Base-by-base conservation (phyloP, 805 yeast genomes). In the Zygosaccharomyces bisporus region DNA sequence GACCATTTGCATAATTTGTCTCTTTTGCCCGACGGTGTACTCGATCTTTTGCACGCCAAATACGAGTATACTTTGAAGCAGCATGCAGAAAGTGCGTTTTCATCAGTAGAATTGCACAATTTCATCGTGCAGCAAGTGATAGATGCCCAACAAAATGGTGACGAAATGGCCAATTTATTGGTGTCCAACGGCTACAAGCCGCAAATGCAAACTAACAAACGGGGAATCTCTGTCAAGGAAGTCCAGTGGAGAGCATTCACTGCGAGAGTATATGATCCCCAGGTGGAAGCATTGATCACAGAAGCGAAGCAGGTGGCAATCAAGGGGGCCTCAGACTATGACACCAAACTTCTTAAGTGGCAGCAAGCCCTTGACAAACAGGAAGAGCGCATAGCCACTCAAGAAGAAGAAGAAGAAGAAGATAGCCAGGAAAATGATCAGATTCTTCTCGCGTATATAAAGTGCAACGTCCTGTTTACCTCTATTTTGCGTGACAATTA, bases 391-490 rank as follows among this genome's bases (percentile, higher is more conserved):
- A 71, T 83, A 53, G 75, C 73, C 6, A 41, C 38, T 17, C 41
- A 43, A 20, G 75, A 78, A 49, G 67, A 61, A 39, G 60, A 59
- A 31, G 64, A 58, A 17, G 83, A 76, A 44, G 76, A 73, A 35
- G 45, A 39, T 31, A 41, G 31, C 32, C 77, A 76, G 38, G 88
- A 87, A 61, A 79, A 82, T 52, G 76, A 82, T 48, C 86, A 89
- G 57, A 80, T 91, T 51, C 65, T 89, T 34, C 68, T 79, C 45
- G 85, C 96, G 0, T 91, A 75, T 63, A 77, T 89, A 55, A 80
- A 78, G 55, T 91, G 84, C 68, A 76, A 80, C 54, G 68, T 77
- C 49, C 66, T 84, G 36, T 69, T 84, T 45, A 74, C 83, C 25
- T 78, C 86, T 49, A 75, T 88, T 39, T 77, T 80, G 60, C 80